Percentiles rank a stretch among this genome's conserved stretches.
These are phyloP conservation scores for Plenodomus tracheiphilus DNA, from an alignment of 2,329 filamentous ascomycete genomes.

Conservation along the genomic window DNA sequence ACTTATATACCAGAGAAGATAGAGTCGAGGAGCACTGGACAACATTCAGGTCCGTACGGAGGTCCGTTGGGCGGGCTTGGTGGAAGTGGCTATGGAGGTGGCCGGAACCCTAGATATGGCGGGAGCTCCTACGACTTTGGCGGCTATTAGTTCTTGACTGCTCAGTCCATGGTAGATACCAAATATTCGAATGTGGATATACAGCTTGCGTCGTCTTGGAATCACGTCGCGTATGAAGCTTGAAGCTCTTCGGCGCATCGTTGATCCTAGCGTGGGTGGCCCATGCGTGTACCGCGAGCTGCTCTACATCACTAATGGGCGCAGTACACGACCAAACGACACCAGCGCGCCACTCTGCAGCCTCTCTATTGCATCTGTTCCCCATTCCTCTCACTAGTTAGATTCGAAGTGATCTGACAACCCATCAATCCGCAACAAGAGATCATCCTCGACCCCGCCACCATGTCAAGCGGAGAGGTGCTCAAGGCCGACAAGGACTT, in stretches of 20 bases:
- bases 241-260: constrained; percentile 16
- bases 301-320: constrained; percentile 20
- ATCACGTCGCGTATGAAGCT: no score
- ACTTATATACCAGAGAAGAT: constrained; percentile 2
- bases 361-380: background rate
- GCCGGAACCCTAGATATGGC: background rate
- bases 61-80: background rate
- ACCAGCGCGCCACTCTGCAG: constrained; percentile 6
- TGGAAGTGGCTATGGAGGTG: background rate
- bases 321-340: constrained; percentile 22
- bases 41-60: background rate
- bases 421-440: background rate
- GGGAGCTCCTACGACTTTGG: background rate
- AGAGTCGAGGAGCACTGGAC: background rate
- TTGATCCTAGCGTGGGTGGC: constrained; percentile 13
- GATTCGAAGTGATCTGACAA: background rate
- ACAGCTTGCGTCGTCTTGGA: no score
- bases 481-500: constrained; percentile 98
- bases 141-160: background rate
- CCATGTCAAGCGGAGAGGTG: constrained; percentile 77
- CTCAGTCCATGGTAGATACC: no score
- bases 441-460: constrained; percentile 25
- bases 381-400: background rate
- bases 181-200: no score
- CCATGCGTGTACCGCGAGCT: constrained; percentile 14